Conservation (phyloP, 257 asterid species). For the Nicotiana knightiana region DNA sequence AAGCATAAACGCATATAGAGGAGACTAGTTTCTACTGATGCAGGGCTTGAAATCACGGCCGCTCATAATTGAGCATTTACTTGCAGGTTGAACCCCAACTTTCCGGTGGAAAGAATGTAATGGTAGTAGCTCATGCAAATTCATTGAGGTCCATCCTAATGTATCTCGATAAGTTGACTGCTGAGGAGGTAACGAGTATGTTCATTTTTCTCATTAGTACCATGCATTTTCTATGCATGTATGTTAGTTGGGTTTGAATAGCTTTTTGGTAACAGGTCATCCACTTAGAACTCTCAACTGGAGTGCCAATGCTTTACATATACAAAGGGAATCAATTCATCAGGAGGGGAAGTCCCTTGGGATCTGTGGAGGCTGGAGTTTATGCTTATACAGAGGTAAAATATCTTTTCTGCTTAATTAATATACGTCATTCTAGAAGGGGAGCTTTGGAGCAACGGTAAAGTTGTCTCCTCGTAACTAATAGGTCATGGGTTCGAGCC, state of each 20-base stretch:
- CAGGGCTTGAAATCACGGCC: not conserved
- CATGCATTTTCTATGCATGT: not conserved
- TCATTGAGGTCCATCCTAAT: constrained; percentile 85
- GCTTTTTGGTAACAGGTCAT: constrained; percentile 49
- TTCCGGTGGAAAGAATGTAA: constrained; percentile 58
- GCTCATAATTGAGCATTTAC: not conserved
- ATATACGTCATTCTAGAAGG: not conserved
- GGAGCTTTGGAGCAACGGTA: too few species aligned
- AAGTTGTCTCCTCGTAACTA: too few species aligned
- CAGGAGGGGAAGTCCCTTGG: constrained; percentile 75
- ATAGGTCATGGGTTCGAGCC: too few species aligned
- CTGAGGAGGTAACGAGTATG: constrained; percentile 56
- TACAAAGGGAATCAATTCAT: constrained; percentile 55
- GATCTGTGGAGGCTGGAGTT: constrained; percentile 73
- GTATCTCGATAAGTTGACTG: constrained; percentile 83
- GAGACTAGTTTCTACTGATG: not conserved
- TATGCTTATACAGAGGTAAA: constrained; percentile 90
- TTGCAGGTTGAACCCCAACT: constrained; percentile 84
- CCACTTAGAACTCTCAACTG: constrained; percentile 84
- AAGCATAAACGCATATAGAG: not conserved
- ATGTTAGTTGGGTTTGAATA: constrained; percentile 5
- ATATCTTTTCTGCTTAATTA: not conserved
- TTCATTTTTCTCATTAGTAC: not conserved
- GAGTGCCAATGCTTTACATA: constrained; percentile 91
- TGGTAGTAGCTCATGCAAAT: constrained; percentile 96